A percentile compares a stretch with the other conserved stretches of the same genome.
Conservation (phyloP, 495 filamentous ascomycete species). For the Penicillium taxi region DNA sequence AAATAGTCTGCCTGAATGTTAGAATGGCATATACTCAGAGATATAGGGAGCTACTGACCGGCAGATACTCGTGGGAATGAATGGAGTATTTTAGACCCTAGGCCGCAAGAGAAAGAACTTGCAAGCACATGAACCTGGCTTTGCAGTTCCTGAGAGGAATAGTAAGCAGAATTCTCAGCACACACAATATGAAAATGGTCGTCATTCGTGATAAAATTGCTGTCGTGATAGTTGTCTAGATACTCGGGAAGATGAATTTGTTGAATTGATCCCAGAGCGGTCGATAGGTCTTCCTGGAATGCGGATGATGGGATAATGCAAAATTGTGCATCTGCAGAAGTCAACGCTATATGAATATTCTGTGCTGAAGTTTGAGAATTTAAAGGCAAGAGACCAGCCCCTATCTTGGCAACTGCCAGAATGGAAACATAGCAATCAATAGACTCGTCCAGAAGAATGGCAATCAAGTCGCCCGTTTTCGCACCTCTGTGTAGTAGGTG, state of each 20-base stretch:
- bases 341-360: slow-evolving; percentile 47
- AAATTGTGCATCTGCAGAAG: slow-evolving; percentile 38
- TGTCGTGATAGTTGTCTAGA: slow-evolving; percentile 14
- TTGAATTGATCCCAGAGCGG: slow-evolving; percentile 11
- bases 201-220: slow-evolving; percentile 19
- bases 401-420: slow-evolving; percentile 62
- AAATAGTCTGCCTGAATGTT: slow-evolving; percentile 48
- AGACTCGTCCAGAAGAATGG: slow-evolving; percentile 65
- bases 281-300: not conserved
- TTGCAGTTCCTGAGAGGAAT: slow-evolving; percentile 59
- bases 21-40: slow-evolving; percentile 1
- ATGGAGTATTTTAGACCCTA: slow-evolving; percentile 52
- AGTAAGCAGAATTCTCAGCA: slow-evolving; percentile 60
- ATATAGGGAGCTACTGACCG: slow-evolving; percentile 25
- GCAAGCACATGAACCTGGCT: slow-evolving; percentile 57
- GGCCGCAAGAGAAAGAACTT: slow-evolving; percentile 47
- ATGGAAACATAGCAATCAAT: slow-evolving; percentile 59
- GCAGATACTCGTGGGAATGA: slow-evolving; percentile 69
- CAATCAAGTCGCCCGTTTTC: slow-evolving; percentile 46
- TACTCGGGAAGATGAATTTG: slow-evolving; percentile 28
- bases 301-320: slow-evolving; percentile 36
- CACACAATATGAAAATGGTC: slow-evolving; percentile 34
- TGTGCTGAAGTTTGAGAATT: slow-evolving; percentile 53
- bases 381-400: slow-evolving; percentile 67
- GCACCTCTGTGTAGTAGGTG: slow-evolving; percentile 41